Evolutionary conservation across 2,329 filamentous ascomycete genomes (phyloP).

Genomic region (Raffaelea arxii): DNA sequence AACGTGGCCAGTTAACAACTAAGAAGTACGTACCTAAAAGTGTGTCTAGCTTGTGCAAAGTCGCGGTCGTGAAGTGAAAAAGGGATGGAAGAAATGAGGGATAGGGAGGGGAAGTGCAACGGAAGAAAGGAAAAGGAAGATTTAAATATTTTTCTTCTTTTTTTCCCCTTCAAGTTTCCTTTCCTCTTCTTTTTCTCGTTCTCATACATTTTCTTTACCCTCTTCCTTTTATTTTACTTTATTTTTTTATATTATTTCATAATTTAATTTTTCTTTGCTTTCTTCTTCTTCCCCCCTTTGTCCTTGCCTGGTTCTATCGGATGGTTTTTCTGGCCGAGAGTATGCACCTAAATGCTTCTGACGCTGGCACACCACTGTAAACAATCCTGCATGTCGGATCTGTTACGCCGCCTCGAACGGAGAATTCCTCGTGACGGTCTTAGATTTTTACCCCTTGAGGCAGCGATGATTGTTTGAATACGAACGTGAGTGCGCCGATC

Average conservation of each 20-base stretch:
- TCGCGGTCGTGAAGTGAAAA: too few species aligned
- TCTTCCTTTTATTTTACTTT: too few species aligned
- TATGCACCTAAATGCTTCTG: too few species aligned
- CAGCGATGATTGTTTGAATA: too few species aligned
- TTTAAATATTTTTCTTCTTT: background rate
- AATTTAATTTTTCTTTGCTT: background rate
- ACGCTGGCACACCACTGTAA: too few species aligned
- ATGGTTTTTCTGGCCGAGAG: too few species aligned
- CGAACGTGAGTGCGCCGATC: too few species aligned
- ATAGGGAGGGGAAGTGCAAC: background rate
- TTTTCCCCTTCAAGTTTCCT: background rate
- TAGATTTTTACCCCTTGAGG: too few species aligned
- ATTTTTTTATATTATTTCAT: background rate
- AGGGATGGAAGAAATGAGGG: background rate
- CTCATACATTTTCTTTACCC: background rate
- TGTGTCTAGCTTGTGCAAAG: background rate
- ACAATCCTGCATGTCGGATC: too few species aligned
- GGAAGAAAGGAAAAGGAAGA: background rate
- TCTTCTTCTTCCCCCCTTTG: background rate
- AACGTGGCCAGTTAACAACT: background rate
- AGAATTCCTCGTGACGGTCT: too few species aligned
- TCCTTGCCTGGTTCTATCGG: too few species aligned
- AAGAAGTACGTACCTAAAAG: background rate
- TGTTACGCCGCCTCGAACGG: too few species aligned
- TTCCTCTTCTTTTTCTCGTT: background rate